Conservation (phyloP, 495 filamentous ascomycete genomes). For the Cercophora scortea region DNA sequence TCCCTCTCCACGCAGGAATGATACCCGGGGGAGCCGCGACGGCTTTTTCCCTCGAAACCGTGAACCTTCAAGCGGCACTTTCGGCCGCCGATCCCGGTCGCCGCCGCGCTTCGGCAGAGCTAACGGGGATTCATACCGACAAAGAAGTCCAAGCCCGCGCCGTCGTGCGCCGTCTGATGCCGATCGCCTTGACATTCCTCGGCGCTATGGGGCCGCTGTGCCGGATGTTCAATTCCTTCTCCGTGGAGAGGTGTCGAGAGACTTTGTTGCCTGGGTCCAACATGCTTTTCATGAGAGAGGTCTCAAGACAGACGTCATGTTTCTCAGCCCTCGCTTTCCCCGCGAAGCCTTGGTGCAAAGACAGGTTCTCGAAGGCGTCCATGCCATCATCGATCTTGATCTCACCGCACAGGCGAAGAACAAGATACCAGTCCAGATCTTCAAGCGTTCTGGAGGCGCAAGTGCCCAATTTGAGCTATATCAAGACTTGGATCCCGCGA, state of each 20-base stretch:
- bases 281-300: constrained; percentile 61
- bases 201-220: constrained; percentile 65
- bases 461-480: constrained; percentile 79
- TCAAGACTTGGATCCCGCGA: constrained; percentile 63
- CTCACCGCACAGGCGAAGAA: constrained; percentile 56
- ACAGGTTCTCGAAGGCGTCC: constrained; percentile 83
- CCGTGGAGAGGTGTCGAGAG: constrained; percentile 67
- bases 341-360: constrained; percentile 71
- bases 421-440: constrained; percentile 73
- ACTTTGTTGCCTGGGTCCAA: constrained; percentile 78
- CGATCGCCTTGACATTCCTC: constrained; percentile 63
- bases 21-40: constrained; percentile 32
- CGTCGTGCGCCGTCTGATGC: constrained; percentile 44
- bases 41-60: constrained; percentile 31
- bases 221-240: constrained; percentile 89
- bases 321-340: constrained; percentile 67
- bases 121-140: constrained; percentile 48
- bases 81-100: constrained; percentile 55
- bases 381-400: constrained; percentile 71
- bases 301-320: constrained; percentile 67
- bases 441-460: constrained; percentile 65
- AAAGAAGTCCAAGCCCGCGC: constrained; percentile 57
- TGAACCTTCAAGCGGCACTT: constrained; percentile 27
- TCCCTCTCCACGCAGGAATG: constrained; percentile 39
- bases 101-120: constrained; percentile 22